Base-by-base conservation (phyloP, 805 yeast genomes). In the Ogataea pilisensis region DNA sequence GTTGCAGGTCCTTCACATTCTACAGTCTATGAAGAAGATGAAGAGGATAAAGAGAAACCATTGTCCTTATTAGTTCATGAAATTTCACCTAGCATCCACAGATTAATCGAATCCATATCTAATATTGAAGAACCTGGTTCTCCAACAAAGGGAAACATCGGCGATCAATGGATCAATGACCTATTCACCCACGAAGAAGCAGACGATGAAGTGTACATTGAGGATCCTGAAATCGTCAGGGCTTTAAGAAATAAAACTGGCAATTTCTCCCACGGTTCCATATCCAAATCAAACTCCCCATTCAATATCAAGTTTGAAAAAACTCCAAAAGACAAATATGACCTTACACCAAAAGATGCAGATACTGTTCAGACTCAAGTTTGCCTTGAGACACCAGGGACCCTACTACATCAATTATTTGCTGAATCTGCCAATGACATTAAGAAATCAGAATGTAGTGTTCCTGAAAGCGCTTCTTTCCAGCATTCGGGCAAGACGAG, bases 31-130 rank as follows among this genome's bases (percentile, higher is more conserved):
- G 44, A 43, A 18, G 41, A 43, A 21, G 27, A 37, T 13, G 35
- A 25, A 25, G 20, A 35, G 22, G 35, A n/a, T n/a, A 24, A 37
- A 20, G 37, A 44, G 16, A 41, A 42, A 21, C 53, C 57, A 3
- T 48, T 43, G 13, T 49, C 57, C 3, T 39, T 59, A 22, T 35
- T 53, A 28, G 58, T 50, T 11, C 53, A 58, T 21, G 63, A 59
- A 13, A 56, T 60, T 19, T 61, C 67, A 3, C 67, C 67, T 8
- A 57, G 61, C 32, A 54, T 60, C 24, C 62, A 58, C 43, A 49
- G 59, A 22, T 50, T 60, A 4, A 55, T 60, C n/a, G 63, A 60
- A 27, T 59, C 65, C n/a, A 57, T 60, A 28, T 45, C 58, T 17
- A 46, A 52, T 31, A 38, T 42, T 16, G 55, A 51, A 34, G 42